Percentiles rank a stretch among this genome's conserved stretches.
These are phyloP conservation scores for Diaporthe amygdali DNA, from an alignment of 2,329 filamentous ascomycete genomes.

Conservation along the genomic window DNA sequence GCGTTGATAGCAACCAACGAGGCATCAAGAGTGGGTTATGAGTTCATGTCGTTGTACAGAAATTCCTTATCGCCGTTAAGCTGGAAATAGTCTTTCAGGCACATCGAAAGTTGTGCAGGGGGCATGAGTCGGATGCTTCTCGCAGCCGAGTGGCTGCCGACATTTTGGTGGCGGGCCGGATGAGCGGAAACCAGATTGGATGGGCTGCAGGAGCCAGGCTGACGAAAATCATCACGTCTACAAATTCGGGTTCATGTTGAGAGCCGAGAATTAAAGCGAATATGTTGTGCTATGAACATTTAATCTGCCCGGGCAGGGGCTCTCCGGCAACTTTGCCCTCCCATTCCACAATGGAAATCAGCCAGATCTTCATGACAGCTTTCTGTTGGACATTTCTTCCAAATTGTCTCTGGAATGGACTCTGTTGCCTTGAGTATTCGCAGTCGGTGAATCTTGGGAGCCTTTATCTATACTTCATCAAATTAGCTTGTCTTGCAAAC, in stretches of 20 bases:
- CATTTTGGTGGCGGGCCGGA: not conserved
- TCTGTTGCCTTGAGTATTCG: not conserved
- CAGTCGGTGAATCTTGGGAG: no score
- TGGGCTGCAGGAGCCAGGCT: not conserved
- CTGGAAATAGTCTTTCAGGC: not conserved
- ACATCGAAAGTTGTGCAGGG: not conserved
- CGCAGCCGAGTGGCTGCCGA: conserved; percentile 7
- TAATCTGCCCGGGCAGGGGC: not conserved
- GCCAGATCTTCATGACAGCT: not conserved
- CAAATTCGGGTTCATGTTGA: not conserved
- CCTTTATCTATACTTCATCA: not conserved
- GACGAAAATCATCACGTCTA: not conserved
- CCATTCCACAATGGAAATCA: not conserved
- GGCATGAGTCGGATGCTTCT: not conserved
- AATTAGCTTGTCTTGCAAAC: not conserved
- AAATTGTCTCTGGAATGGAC: not conserved
- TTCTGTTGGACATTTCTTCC: not conserved
- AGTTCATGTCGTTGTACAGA: not conserved
- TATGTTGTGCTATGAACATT: not conserved
- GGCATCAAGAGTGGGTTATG: not conserved
- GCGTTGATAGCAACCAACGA: not conserved
- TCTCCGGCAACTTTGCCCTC: not conserved
- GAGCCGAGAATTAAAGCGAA: conserved; percentile 4
- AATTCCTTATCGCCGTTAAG: not conserved
- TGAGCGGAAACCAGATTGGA: not conserved